Evolutionary conservation across 2,329 filamentous ascomycete species (phyloP).

Genomic region (Escovopsis sp.): DNA sequence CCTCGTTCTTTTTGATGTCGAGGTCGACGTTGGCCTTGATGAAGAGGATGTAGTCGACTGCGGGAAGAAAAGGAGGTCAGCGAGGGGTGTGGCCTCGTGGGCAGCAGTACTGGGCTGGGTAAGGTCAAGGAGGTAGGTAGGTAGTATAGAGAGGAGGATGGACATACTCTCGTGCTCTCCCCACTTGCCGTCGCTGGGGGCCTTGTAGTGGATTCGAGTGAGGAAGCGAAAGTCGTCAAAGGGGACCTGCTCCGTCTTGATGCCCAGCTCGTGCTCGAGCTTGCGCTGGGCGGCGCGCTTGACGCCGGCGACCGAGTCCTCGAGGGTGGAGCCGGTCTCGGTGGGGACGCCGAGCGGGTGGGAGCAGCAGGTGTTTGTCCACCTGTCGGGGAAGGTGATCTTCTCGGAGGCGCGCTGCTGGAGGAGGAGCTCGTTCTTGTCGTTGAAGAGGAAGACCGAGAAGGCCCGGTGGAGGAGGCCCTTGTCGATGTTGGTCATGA

Average conservation of each 20-base stretch:
- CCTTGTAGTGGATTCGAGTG: conserved; percentile 96
- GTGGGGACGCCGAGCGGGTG: conserved; percentile 84
- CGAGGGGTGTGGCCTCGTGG: not conserved
- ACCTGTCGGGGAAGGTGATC: conserved; percentile 98
- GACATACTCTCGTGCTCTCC: conserved; percentile 91
- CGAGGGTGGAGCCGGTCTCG: conserved; percentile 74
- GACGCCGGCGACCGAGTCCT: conserved; percentile 68
- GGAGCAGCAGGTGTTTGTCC: conserved; percentile 99
- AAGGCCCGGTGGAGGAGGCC: conserved; percentile 94
- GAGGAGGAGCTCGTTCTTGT: conserved; percentile 78
- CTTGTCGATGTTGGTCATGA: conserved; percentile 97
- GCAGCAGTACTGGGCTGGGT: not conserved
- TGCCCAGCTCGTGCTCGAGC: conserved; percentile 86
- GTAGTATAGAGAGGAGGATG: too few species aligned
- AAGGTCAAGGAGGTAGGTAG: too few species aligned
- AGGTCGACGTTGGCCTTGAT: conserved; percentile 88
- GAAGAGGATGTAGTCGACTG: conserved; percentile 94
- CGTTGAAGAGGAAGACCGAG: conserved; percentile 95
- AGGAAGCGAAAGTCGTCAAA: conserved; percentile 86
- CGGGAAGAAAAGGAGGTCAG: not conserved
- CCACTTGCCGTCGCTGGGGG: conserved; percentile 94
- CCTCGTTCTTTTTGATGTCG: conserved; percentile 74
- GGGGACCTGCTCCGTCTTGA: conserved; percentile 76
- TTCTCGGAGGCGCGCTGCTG: conserved; percentile 94
- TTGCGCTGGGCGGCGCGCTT: conserved; percentile 89